phyloP scores from a whole-genome alignment of 331 rosid genomes.

The Telfairia occidentalis region DNA sequence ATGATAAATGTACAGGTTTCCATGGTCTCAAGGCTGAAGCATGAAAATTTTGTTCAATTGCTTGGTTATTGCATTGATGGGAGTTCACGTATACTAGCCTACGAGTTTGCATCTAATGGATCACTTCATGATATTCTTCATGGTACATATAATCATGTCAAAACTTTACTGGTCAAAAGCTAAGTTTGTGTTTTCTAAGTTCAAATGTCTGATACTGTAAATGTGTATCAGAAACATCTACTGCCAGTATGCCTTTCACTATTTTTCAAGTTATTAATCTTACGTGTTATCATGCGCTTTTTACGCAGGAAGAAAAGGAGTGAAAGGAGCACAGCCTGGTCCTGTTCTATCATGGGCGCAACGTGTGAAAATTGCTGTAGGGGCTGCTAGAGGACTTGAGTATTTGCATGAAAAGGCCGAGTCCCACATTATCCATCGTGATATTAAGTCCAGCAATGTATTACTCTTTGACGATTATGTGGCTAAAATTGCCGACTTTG shows the following conservation, averaged over 20 bases:
- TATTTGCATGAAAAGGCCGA: constrained; percentile 22
- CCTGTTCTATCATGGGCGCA: constrained; percentile 19
- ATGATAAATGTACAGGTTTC: constrained; percentile 11
- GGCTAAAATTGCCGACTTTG: constrained; percentile 21
- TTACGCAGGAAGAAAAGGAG: constrained; percentile 19
- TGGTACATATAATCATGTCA: constrained; percentile 4
- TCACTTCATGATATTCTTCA: constrained; percentile 23
- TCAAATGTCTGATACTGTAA: background rate
- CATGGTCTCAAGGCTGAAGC: constrained; percentile 22
- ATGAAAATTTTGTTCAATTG: constrained; percentile 20
- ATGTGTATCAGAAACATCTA: background rate
- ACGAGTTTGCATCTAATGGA: constrained; percentile 24
- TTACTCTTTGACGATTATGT: constrained; percentile 17
- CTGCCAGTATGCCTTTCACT: background rate
- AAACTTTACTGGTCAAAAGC: background rate
- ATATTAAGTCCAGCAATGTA: constrained; percentile 21
- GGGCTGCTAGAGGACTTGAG: constrained; percentile 20
- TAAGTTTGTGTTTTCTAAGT: background rate
- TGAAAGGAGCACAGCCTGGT: constrained; percentile 23
- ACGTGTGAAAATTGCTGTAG: constrained; percentile 22
- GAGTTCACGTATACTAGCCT: constrained; percentile 16
- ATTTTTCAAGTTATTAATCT: background rate
- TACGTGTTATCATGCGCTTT: background rate
- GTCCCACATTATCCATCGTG: constrained; percentile 18
- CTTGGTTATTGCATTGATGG: constrained; percentile 20